Evolutionary conservation across 768 basidiomycete species (phyloP).

Genomic region (Pulveroboletus sp.): DNA sequence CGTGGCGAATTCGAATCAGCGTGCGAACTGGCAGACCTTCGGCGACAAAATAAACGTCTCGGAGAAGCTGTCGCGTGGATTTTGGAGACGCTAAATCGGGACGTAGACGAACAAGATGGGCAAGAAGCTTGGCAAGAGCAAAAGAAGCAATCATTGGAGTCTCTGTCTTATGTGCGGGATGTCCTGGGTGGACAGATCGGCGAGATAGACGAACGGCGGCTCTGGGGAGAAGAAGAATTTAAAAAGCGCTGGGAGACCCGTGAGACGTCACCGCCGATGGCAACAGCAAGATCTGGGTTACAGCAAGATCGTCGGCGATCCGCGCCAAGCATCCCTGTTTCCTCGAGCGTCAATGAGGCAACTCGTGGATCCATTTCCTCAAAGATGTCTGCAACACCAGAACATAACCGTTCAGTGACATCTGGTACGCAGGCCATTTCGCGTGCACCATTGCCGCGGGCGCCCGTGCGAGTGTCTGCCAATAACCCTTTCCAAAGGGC

Average conservation of each 20-base stretch:
- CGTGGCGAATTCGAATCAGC: conserved; percentile 68
- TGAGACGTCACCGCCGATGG: conserved; percentile 21
- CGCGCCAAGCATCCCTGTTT: conserved; percentile 7
- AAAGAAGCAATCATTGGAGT: conserved; percentile 65
- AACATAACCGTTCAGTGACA: conserved; percentile 18
- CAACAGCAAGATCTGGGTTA: conserved; percentile 18
- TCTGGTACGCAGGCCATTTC: conserved; percentile 4
- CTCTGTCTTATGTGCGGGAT: conserved; percentile 73
- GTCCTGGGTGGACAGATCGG: conserved; percentile 53
- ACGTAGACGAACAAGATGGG: conserved; percentile 37
- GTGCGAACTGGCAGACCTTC: conserved; percentile 53
- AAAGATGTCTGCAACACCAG: conserved; percentile 4
- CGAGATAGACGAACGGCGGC: conserved; percentile 61
- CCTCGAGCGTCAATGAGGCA: conserved; percentile 20
- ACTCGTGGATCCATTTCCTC: conserved; percentile 21
- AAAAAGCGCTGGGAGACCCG: conserved; percentile 35
- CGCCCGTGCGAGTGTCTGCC: conserved; percentile 23
- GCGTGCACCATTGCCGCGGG: conserved; percentile 18
- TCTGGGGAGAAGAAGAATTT: conserved; percentile 53
- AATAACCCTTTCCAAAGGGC: conserved; percentile 31
- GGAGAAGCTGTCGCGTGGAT: conserved; percentile 73
- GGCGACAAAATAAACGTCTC: conserved; percentile 55
- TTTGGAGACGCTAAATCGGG: conserved; percentile 63
- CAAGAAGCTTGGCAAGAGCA: conserved; percentile 39
- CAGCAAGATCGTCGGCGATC: conserved; percentile 17